Evolutionary conservation across 352 stramenopile species (phyloP), one percentile per base, ranked within the genome.

Genomic region (Pythium guiyangense): DNA sequence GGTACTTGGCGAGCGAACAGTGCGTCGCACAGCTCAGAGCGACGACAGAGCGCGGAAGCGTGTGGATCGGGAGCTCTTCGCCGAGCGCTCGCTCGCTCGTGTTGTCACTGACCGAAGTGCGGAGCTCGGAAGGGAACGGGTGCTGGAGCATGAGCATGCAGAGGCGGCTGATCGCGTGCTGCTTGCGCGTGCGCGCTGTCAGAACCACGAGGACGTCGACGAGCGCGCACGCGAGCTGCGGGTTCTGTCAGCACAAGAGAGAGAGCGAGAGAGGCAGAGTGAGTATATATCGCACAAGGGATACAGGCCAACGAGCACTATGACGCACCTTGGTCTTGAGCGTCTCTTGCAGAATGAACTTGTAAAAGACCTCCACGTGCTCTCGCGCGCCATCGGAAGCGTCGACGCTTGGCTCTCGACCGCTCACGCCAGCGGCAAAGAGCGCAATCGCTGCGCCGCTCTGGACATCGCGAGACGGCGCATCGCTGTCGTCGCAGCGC

Each of bases 121-220:
- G 31, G 31, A 44, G 11, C 49, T 52, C 17, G 54, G 49, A 60
- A 3, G 75, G 74, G 40, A 81, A 86, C 17, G 79, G 77, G 37
- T 83, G 70, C 26, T 85, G 75, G n/a, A 92, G 54, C 42, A 92
- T 35, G 25, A 76, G 66, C 15, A 86, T 57, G 44, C 76, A 86
- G 27, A 92, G 55, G 22, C 77, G 73, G 25, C 76, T 74, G 25
- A 90, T 25, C 11, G 76, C 49, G 12, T 27, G 20, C 34, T 73
- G 67, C 55, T 77, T 76, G 17, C 69, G 71, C 4, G 74, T 88
- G 20, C 74, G 60, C n/a, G 61, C 20, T 14, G 76, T 74, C 6
- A 92, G 55, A 2, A 58, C 43, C 4, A 69, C 63, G 8, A 90
- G 31, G 17, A 69, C 57, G 54, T 84, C 67, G 29, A 74, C 69